A percentile compares a stretch with the other conserved stretches of the same genome.
These are phyloP conservation scores for Chenopodium quinoa DNA, from an alignment of 148 eudicot species.

Conservation along the genomic window DNA sequence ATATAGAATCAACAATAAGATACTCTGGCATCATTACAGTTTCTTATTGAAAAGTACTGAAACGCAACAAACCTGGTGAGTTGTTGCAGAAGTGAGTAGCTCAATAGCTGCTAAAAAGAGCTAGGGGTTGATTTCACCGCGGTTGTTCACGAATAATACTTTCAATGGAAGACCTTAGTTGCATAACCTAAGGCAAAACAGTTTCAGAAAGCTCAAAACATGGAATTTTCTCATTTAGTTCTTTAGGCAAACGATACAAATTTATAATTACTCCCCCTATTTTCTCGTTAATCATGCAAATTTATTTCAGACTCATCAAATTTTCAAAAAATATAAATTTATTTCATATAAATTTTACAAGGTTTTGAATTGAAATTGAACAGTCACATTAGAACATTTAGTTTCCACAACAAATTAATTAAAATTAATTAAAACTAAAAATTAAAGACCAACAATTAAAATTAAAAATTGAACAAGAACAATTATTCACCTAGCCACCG, in stretches of 20 bases:
- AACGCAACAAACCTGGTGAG: constrained; percentile 59
- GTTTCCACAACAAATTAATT: no score
- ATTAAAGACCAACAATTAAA: no score
- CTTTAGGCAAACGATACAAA: background rate
- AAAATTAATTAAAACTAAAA: no score
- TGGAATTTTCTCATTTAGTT: background rate
- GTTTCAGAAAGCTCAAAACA: background rate
- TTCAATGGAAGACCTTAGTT: constrained; percentile 48
- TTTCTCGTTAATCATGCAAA: no score
- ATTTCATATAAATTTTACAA: no score
- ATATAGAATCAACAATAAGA: background rate
- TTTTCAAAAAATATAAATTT: no score
- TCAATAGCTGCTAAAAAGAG: constrained; percentile 53
- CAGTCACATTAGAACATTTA: no score
- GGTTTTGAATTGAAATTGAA: no score
- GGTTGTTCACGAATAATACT: constrained; percentile 57
- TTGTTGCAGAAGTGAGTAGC: constrained; percentile 73
- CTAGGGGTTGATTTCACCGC: constrained; percentile 52
- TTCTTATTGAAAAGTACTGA: background rate
- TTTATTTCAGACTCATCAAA: no score
- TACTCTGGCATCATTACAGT: background rate
- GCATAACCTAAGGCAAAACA: constrained; percentile 48
- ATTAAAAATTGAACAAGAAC: no score
- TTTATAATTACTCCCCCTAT: no score
- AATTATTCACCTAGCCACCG: no score